Percentiles rank a stretch among this genome's conserved stretches.
phyloP scores from a whole-genome alignment of 805 yeast species.

The Kockiozyma suomiensis region DNA sequence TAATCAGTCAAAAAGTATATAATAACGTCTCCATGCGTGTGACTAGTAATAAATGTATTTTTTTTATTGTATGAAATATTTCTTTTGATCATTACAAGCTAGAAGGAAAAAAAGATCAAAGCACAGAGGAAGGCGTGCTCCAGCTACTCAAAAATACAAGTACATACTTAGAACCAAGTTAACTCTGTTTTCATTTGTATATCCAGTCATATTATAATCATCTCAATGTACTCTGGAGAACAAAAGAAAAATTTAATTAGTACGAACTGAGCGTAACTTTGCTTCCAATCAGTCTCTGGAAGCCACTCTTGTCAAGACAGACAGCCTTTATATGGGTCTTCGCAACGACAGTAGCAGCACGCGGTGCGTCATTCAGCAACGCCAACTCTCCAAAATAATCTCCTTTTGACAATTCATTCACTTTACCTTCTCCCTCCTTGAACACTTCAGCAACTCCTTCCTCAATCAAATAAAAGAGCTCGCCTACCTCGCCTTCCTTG shows the following conservation, averaged over 20 bases:
- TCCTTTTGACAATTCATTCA: constrained; percentile 68
- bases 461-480: constrained; percentile 72
- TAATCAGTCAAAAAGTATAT: too few species aligned
- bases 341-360: constrained; percentile 92
- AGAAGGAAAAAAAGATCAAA: too few species aligned
- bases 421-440: constrained; percentile 61
- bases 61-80: too few species aligned
- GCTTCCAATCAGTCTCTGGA: constrained; percentile 82
- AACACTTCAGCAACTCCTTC: constrained; percentile 80
- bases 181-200: too few species aligned
- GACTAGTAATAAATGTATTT: too few species aligned
- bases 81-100: too few species aligned
- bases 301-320: constrained; percentile 88
- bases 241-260: neutral
- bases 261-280: constrained; percentile 7
- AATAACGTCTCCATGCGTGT: too few species aligned
- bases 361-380: constrained; percentile 82
- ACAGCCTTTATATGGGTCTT: constrained; percentile 77
- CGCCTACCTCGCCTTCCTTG: constrained; percentile 83
- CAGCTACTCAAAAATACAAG: neutral
- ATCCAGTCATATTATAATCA: too few species aligned
- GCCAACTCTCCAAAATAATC: constrained; percentile 98
- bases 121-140: too few species aligned
- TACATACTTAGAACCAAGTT: neutral
- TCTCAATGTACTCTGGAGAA: too few species aligned